phyloP scores from a whole-genome alignment of 2,329 filamentous ascomycete species.

The Exophiala alcalophila region DNA sequence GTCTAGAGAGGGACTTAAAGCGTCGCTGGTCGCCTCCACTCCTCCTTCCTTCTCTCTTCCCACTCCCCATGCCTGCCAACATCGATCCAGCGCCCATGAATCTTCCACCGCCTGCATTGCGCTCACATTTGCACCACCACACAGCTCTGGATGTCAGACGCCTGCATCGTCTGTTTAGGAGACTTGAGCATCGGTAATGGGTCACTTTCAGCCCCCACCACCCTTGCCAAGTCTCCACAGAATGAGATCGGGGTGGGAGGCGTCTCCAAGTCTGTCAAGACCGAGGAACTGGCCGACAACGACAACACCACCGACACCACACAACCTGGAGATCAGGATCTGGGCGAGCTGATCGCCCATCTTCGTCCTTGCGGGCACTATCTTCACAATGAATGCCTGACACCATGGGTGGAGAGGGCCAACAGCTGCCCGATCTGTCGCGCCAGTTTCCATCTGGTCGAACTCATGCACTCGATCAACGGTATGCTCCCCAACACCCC shows the following conservation, averaged over 20 bases:
- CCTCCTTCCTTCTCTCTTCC: slow-evolving; percentile 21
- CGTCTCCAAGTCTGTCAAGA: no score
- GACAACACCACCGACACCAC: slow-evolving; percentile 32
- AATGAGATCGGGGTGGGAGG: slow-evolving; percentile 24
- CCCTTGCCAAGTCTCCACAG: slow-evolving; percentile 40
- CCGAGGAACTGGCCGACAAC: slow-evolving; percentile 30
- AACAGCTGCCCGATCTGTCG: slow-evolving; percentile 98
- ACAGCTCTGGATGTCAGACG: slow-evolving; percentile 55
- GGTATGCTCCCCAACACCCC: slow-evolving; percentile 55
- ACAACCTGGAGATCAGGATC: slow-evolving; percentile 30
- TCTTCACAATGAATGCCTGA: slow-evolving; percentile 87
- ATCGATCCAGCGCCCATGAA: slow-evolving; percentile 16
- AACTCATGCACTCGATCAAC: slow-evolving; percentile 75
- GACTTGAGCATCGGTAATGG: slow-evolving; percentile 61
- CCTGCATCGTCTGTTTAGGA: slow-evolving; percentile 70
- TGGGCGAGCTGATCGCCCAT: slow-evolving; percentile 52
- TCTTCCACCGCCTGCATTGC: slow-evolving; percentile 15
- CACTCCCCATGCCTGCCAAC: slow-evolving; percentile 18
- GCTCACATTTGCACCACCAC: slow-evolving; percentile 32
- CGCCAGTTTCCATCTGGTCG: slow-evolving; percentile 82
- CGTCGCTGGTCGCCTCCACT: slow-evolving; percentile 16
- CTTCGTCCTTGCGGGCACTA: slow-evolving; percentile 80
- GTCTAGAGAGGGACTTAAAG: slow-evolving; percentile 12
- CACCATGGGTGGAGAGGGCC: slow-evolving; percentile 91
- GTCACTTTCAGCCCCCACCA: slow-evolving; percentile 46